A percentile compares a stretch with the other conserved stretches of the same genome.
Conservation (phyloP, 225 moss, liverwort and hornwort species). For the Marchantia paleacea region DNA sequence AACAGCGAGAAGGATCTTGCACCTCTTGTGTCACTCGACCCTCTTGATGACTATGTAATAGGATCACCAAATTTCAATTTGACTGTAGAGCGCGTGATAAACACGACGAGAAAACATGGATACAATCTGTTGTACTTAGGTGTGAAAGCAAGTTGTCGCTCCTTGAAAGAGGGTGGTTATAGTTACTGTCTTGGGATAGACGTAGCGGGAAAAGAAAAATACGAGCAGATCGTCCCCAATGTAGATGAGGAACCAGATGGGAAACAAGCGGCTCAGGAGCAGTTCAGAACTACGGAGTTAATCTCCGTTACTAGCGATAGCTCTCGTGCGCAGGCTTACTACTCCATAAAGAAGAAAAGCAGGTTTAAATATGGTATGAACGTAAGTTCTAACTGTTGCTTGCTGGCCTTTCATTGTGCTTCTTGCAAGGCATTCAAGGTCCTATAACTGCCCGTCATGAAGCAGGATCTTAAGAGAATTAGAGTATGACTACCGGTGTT, state of each 20-base stretch:
- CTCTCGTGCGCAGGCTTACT: constrained; percentile 62
- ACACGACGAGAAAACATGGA: constrained; percentile 55
- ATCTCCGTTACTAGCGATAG: constrained; percentile 61
- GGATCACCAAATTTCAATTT: constrained; percentile 54
- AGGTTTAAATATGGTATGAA: constrained; percentile 64
- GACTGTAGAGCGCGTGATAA: constrained; percentile 45
- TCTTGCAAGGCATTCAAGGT: background rate
- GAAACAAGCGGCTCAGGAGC: constrained; percentile 28
- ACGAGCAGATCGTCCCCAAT: constrained; percentile 60
- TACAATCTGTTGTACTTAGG: constrained; percentile 72
- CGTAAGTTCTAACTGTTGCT: constrained; percentile 55
- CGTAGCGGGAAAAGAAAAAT: constrained; percentile 12
- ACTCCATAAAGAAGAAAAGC: constrained; percentile 53
- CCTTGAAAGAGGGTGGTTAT: constrained; percentile 25
- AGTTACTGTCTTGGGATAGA: constrained; percentile 30
- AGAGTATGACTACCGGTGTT: background rate
- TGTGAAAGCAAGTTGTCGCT: constrained; percentile 55
- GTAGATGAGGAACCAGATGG: constrained; percentile 23
- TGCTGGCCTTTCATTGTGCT: constrained; percentile 6
- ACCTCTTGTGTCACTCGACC: constrained; percentile 71
- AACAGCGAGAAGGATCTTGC: constrained; percentile 53
- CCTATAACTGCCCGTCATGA: background rate
- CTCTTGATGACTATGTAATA: constrained; percentile 52
- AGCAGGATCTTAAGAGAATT: background rate
- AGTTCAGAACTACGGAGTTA: constrained; percentile 61